Conservation (phyloP, 371 early-diverging fungal genomes). For the Lichtheimia hyalospora region DNA sequence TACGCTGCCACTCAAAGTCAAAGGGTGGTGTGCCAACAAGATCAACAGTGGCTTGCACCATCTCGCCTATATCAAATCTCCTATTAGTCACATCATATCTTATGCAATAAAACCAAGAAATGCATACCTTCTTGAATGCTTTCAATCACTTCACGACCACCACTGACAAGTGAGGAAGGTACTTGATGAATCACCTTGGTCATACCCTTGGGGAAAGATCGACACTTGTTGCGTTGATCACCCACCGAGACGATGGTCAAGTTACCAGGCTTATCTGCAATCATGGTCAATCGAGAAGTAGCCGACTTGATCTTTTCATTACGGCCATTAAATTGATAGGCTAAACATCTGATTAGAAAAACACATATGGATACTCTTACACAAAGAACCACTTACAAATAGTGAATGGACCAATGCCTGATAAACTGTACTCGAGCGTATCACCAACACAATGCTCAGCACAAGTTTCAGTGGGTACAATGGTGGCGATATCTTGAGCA, state of each 20-base stretch:
- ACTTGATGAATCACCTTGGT: conserved; percentile 42
- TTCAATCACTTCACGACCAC: conserved; percentile 48
- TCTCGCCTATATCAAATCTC: conserved; percentile 32
- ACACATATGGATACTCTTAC: background rate
- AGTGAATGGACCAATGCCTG: conserved; percentile 43
- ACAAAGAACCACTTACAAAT: conserved; percentile 21
- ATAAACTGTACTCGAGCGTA: conserved; percentile 41
- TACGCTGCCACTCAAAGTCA: conserved; percentile 55
- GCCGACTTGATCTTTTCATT: conserved; percentile 29
- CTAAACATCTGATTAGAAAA: conserved; percentile 9
- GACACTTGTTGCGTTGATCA: conserved; percentile 52
- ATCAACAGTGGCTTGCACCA: conserved; percentile 50
- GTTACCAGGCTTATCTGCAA: conserved; percentile 58
- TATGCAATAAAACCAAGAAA: background rate
- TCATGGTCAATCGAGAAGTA: conserved; percentile 31
- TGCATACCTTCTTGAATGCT: conserved; percentile 48
- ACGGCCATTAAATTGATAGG: conserved; percentile 44
- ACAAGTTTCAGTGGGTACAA: conserved; percentile 32
- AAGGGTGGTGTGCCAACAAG: conserved; percentile 54
- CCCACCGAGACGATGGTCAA: conserved; percentile 53
- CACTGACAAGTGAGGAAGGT: conserved; percentile 49
- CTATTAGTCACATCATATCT: background rate
- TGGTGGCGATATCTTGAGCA: conserved; percentile 48
- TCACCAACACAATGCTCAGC: conserved; percentile 54
- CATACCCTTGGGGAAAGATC: conserved; percentile 41